phyloP scores from a whole-genome alignment of 106 monocot species.

The Posidonia australis region DNA sequence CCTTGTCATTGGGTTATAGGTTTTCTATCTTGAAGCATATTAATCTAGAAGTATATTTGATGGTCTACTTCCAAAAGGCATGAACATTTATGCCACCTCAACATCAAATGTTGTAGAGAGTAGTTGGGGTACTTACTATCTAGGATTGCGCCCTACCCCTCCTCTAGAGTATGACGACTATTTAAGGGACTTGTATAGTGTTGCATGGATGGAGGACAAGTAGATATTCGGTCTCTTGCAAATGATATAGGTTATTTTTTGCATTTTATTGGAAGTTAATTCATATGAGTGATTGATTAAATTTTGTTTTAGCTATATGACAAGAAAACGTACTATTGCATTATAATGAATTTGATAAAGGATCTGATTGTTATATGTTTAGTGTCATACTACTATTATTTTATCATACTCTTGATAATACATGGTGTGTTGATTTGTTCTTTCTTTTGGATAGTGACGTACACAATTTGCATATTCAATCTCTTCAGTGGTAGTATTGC shows the following conservation, averaged over 20 bases:
- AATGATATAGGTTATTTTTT: no score
- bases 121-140: constrained; percentile 77
- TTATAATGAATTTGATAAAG: no score
- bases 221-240: constrained; percentile 8
- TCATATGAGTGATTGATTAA: no score
- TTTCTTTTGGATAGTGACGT: constrained; percentile 35
- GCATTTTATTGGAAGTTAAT: no score
- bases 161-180: constrained; percentile 51
- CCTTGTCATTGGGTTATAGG: constrained; percentile 17
- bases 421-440: not conserved
- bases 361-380: no score
- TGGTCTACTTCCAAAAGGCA: constrained; percentile 48
- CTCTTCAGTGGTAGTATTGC: constrained; percentile 68
- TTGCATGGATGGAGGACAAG: constrained; percentile 93
- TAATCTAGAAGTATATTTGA: constrained; percentile 83
- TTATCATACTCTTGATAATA: no score
- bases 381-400: no score
- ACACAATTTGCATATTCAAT: constrained; percentile 63
- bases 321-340: no score
- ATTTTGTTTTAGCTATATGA: no score
- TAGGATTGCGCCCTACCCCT: constrained; percentile 36
- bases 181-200: constrained; percentile 69
- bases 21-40: constrained; percentile 83
- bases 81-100: constrained; percentile 68
- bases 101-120: constrained; percentile 66